Conservation (phyloP, 768 basidiomycete species). For the Daedaleopsis sinensis region DNA sequence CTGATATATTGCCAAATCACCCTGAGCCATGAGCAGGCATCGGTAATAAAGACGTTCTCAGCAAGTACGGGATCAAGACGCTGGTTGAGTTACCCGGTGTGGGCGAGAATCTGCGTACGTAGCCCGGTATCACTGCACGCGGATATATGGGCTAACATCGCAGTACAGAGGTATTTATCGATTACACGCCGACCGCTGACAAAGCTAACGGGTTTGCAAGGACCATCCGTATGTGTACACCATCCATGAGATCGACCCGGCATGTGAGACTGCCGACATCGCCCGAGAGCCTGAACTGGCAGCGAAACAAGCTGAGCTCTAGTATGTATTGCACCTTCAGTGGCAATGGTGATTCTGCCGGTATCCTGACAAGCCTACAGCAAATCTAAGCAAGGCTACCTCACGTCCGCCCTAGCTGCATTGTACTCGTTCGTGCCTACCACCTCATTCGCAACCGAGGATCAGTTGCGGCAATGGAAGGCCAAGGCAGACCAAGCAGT, state of each 20-base stretch:
- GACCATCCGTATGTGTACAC: constrained; percentile 3
- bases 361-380: constrained; percentile 1
- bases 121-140: background rate
- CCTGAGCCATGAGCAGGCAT: background rate
- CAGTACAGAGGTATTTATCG: background rate
- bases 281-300: background rate
- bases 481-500: background rate
- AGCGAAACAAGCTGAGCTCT: background rate
- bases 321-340: background rate
- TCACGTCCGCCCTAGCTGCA: background rate
- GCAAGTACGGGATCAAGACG: background rate
- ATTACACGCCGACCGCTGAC: too few relatives aligned
- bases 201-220: background rate
- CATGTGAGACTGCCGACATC: constrained; percentile 5
- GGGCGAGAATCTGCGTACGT: constrained; percentile 13
- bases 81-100: constrained; percentile 7
- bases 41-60: background rate
- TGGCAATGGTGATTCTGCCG: background rate
- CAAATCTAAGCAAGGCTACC: constrained; percentile 1
- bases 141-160: background rate
- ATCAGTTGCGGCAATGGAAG: background rate
- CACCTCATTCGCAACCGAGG: background rate
- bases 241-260: constrained; percentile 6
- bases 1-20: background rate
- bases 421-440: background rate